Evolutionary conservation across 1,284 basidiomycete species (phyloP), one percentile per base, ranked within the genome.

Genomic region (Cryptococcus depauperatus): DNA sequence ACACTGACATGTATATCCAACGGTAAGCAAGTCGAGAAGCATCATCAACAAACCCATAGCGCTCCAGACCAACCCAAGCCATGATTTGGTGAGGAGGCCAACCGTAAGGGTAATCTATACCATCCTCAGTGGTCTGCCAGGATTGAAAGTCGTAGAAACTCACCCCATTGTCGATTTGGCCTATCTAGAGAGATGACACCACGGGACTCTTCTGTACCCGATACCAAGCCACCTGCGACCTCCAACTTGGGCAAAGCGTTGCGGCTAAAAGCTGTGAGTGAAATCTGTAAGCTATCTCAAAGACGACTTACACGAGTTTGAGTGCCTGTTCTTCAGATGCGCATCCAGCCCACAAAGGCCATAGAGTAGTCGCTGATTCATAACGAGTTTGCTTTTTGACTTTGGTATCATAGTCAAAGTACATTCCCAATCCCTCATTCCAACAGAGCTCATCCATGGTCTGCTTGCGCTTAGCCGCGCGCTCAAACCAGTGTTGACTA

Each of bases 41-140:
- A 52, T 96, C 91, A 55, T 93, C 87, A 4, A 89, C 75, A 68
- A 91, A 96, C 3, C 92, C 92, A 64, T 98, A 98, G 43, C 91
- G 83, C 62, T 96, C 89, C 21, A 98, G 76, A 38, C 92, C 93
- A 45, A 96, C 90, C 93, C 93, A 98, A 13, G 86, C 76, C 81
- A 95, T 90, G 63, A 93, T 91, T 68, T 92, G 90, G 70, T 95
- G 90, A 38, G 93, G 93, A 21, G 92, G 89, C 95, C 88, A 85
- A 44, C 70, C 72, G 53, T 63, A 73, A 1, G 70, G 71, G 52
- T 66, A 68, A 48, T 69, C 62, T 64, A 37, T 5, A 33, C n/a
- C 25, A 29, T 4, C 16, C 16, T 13, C 13, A 9, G 18, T 40
- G 16, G 38, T 28, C 38, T 14, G 25, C 18, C 19, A 2, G 18